Evolutionary conservation across 1,284 basidiomycete species (phyloP), one percentile per base, ranked within the genome.

Genomic region (Cryptococcus jaspeensis): DNA sequence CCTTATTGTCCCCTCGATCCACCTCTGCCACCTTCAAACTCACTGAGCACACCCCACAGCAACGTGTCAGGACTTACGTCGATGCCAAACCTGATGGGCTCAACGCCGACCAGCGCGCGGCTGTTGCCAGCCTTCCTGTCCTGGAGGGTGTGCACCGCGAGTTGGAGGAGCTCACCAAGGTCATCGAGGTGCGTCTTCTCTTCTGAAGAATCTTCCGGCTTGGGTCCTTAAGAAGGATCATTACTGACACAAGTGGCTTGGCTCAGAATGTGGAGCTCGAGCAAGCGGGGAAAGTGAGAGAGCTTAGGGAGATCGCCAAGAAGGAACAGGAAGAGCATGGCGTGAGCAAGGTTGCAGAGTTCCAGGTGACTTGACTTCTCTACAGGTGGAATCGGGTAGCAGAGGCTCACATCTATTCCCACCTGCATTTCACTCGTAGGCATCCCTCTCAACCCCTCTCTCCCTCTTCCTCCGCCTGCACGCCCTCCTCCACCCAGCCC

Each of bases 31-130:
- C 32, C 16, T 8, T 25, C 16, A 1, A 25, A 25, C 32, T 47
- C 20, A 47, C 25, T 9, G 5, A 32, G n/a, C n/a, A 32, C 15
- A 12, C 18, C 23, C 4, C n/a, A 18, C 67, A 92, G 90, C 81
- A 81, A 63, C 85, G 90, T 59, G 84, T 90, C 79, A 80, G 85
- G 50, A 76, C 79, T 13, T 92, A 92, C 73, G 83, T 84, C 35
- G 70, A 82, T 11, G 85, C 83, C 32, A 83, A 85, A n/a, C 72
- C 80, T 1, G 84, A 84, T 46, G 85, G 86, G 63, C 81, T 93
- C 52, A 90, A 93, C 65, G 88, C 90, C 25, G 91, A 93, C 75
- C 91, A 93, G 77, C 86, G 82, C 63, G 83, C 85, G 35, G 81
- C 82, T 1, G 67, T 92, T 51, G 86, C 84, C 60, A 84, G 83